These are phyloP conservation scores for Neurospora africana DNA, from an alignment of 495 filamentous ascomycete species.

Conservation along the genomic window DNA sequence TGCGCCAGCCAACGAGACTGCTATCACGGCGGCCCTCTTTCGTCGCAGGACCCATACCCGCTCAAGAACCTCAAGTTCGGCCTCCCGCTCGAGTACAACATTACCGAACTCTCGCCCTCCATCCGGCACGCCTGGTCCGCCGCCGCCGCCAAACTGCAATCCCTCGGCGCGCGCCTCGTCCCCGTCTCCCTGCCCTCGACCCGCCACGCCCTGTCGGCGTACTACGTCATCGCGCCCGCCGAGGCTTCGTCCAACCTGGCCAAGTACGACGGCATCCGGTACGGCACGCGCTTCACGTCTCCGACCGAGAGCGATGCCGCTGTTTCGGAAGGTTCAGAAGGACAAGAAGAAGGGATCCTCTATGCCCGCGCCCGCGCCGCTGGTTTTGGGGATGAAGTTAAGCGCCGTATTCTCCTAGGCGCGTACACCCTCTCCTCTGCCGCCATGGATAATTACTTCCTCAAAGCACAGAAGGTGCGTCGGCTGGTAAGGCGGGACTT, in stretches of 20 bases:
- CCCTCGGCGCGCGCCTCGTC: conserved; percentile 56
- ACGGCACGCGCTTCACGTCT: conserved; percentile 46
- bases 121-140: conserved; percentile 60
- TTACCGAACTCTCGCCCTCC: conserved; percentile 55
- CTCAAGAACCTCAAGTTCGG: conserved; percentile 49
- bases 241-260: conserved; percentile 97
- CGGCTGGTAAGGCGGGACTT: conserved; percentile 80
- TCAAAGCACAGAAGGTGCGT: conserved; percentile 81
- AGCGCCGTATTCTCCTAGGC: conserved; percentile 75
- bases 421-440: conserved; percentile 83
- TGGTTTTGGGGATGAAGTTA: conserved; percentile 76
- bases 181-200: conserved; percentile 78
- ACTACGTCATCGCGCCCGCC: conserved; percentile 90
- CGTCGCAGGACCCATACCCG: conserved; percentile 7
- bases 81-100: conserved; percentile 79
- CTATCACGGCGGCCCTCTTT: conserved; percentile 11
- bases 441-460: conserved; percentile 93
- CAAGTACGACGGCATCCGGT: conserved; percentile 92
- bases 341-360: conserved; percentile 39
- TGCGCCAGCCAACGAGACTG: conserved; percentile 36
- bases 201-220: conserved; percentile 74
- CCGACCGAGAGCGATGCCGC: neutral
- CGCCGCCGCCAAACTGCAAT: conserved; percentile 45
- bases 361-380: conserved; percentile 63
- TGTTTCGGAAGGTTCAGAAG: conserved; percentile 18